Evolutionary conservation across 2,329 filamentous ascomycete species (phyloP).

Genomic region (Onygenales sp.): DNA sequence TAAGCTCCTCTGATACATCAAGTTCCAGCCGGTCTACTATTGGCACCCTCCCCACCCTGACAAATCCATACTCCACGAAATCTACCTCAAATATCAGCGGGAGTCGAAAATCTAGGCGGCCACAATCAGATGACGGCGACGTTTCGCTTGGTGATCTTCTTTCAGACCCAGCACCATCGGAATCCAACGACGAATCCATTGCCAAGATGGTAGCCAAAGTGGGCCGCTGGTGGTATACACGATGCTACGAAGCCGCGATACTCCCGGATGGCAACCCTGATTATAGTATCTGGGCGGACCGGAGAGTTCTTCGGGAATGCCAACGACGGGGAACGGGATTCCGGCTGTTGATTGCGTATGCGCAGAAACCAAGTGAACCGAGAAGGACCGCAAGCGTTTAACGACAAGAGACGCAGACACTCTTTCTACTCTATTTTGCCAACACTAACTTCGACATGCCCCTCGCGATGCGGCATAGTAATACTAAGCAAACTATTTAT

Average conservation of each 20-base stretch:
- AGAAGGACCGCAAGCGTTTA: conserved; percentile 36
- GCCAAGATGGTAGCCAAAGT: conserved; percentile 87
- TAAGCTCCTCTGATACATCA: conserved; percentile 33
- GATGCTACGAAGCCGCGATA: conserved; percentile 72
- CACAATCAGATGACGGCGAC: conserved; percentile 29
- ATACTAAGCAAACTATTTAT: too few species aligned
- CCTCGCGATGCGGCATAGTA: too few species aligned
- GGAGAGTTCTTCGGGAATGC: conserved; percentile 67
- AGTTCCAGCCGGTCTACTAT: conserved; percentile 27
- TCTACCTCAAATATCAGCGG: background rate
- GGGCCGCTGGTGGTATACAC: conserved; percentile 91
- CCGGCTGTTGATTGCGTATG: conserved; percentile 84
- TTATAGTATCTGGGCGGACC: conserved; percentile 71
- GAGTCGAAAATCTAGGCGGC: conserved; percentile 13
- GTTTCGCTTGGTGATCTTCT: conserved; percentile 59
- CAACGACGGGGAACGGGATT: conserved; percentile 79
- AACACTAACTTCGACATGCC: background rate
- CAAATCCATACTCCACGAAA: conserved; percentile 7
- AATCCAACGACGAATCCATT: conserved; percentile 70
- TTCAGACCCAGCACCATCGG: conserved; percentile 58
- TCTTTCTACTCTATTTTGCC: background rate
- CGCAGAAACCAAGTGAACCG: conserved; percentile 59
- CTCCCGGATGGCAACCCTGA: conserved; percentile 39
- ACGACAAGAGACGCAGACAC: background rate
- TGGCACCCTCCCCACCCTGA: conserved; percentile 9